Base-by-base conservation (phyloP, 495 filamentous ascomycete genomes). In the Xylaria acuta region DNA sequence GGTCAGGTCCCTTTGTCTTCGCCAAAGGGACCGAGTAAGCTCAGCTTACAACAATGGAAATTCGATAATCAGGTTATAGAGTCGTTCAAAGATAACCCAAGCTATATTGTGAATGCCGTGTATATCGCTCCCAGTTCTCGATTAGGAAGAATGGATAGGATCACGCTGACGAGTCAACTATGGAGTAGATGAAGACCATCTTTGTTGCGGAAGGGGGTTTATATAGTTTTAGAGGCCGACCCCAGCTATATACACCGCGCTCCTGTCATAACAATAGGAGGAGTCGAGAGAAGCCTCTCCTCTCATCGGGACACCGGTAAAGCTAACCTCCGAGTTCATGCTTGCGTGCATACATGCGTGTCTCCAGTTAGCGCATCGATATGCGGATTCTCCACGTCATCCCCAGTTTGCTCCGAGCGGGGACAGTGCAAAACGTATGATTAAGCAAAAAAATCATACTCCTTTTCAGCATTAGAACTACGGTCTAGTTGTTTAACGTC, bases 301-400 rank as follows among this genome's bases (percentile, higher is more conserved):
- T 60, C 18, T 60, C 25, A 38, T 36, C 30, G 56, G 56, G 5
- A 18, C 3, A 38, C 8, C 20, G 58, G 32, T 38, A 22, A n/a
- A 38, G 32, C 5, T 14, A 8, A 38, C 32, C 54, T 5, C 49
- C 58, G 58, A 60, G n/a, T 22, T 38, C 30, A 36, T 34, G 53
- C 51, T 54, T 14, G 25, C 53, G 27, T 36, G 25, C 53, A 25
- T 36, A 30, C 16, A 32, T 11, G 32, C 58, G 32, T 36, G 7
- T 9, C 20, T 38, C 1, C 34, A 38, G 58, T 20, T 38, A 36
- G 16, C 30, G 58, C 58, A 60, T 38, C 34, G 7, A 7, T 38
- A 60, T 60, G 58, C 58, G 30, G 32, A 60, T 38, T 6, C 58
- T 38, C 58, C 58, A 60, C 58, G 9, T 38, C 34, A 60, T 60